A percentile compares a stretch with the other conserved stretches of the same genome.
Conservation (phyloP, 1,139 yeast genomes). For the Saccharomycopsis hybrid region DNA sequence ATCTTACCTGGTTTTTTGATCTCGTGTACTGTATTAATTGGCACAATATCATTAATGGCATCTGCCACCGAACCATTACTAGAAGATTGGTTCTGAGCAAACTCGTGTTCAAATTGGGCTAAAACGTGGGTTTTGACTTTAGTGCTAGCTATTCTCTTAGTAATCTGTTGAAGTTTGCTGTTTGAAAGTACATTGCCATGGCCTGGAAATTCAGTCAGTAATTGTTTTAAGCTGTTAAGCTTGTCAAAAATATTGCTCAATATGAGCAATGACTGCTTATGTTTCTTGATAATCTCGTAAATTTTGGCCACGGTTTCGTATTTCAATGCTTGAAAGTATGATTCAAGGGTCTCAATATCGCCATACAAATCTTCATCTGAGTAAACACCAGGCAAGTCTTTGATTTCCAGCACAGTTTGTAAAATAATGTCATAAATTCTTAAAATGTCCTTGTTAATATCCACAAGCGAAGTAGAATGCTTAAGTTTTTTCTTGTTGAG, state of each 20-base stretch:
- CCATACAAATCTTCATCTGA: conserved; percentile 65
- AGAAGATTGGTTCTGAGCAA: conserved; percentile 21
- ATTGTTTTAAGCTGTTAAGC: conserved; percentile 14
- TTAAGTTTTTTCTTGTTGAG: conserved; percentile 27
- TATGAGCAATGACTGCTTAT: conserved; percentile 51
- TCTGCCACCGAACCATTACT: conserved; percentile 22
- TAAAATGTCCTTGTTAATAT: conserved; percentile 38
- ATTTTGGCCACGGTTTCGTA: conserved; percentile 42
- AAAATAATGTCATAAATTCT: conserved; percentile 47
- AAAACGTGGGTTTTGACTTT: conserved; percentile 42
- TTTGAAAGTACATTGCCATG: conserved; percentile 28
- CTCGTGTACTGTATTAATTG: conserved; percentile 13
- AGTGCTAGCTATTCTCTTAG: conserved; percentile 28
- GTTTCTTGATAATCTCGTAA: conserved; percentile 40
- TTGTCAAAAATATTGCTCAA: conserved; percentile 32
- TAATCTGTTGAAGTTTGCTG: conserved; percentile 31
- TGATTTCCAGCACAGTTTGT: conserved; percentile 46
- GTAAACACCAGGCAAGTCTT: conserved; percentile 86
- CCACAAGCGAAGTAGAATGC: conserved; percentile 28
- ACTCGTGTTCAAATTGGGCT: conserved; percentile 40
- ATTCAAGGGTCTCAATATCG: conserved; percentile 45
- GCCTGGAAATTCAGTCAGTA: conserved; percentile 23
- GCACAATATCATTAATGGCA: conserved; percentile 5
- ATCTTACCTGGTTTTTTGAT: conserved; percentile 7
- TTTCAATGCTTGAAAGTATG: conserved; percentile 43